Percentiles rank a stretch among this genome's conserved stretches.
Conservation (phyloP, 257 asterid species). For the Forsythia viridissima region DNA sequence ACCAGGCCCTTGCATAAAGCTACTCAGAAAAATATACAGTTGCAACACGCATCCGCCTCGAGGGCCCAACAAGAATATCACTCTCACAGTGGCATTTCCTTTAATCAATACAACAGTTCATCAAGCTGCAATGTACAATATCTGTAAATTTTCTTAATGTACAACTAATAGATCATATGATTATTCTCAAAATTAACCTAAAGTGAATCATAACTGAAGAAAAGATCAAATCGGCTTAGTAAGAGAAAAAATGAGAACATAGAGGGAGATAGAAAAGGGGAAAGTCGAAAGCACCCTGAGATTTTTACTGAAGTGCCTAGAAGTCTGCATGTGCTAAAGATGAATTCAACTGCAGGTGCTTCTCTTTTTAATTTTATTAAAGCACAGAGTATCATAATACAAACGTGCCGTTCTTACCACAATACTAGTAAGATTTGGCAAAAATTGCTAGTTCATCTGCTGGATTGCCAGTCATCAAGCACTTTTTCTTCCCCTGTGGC, state of each 20-base stretch:
- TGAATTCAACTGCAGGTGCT: not conserved
- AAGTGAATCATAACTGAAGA: not conserved
- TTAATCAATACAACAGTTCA: not conserved
- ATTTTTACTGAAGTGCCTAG: not conserved
- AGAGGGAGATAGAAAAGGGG: not conserved
- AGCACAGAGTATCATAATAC: not conserved
- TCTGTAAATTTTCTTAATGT: conserved; percentile 3
- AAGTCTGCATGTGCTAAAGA: not conserved
- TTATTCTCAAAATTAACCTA: conserved; percentile 14
- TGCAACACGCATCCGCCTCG: not conserved
- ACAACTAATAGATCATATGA: conserved; percentile 11
- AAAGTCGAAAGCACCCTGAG: not conserved
- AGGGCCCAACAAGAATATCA: not conserved
- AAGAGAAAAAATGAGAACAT: not conserved
- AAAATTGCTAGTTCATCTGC: conserved; percentile 95
- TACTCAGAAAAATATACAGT: not conserved
- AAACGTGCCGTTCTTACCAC: not conserved
- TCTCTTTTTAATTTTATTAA: not conserved
- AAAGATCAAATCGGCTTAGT: not conserved
- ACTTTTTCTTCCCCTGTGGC: conserved; percentile 67
- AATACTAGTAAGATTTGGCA: conserved; percentile 78
- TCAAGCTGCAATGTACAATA: conserved; percentile 18
- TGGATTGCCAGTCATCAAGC: conserved; percentile 85
- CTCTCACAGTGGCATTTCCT: not conserved
- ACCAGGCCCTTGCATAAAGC: not conserved